phyloP scores from a whole-genome alignment of 371 early-diverging fungal genomes.

The Mucor sp. region DNA sequence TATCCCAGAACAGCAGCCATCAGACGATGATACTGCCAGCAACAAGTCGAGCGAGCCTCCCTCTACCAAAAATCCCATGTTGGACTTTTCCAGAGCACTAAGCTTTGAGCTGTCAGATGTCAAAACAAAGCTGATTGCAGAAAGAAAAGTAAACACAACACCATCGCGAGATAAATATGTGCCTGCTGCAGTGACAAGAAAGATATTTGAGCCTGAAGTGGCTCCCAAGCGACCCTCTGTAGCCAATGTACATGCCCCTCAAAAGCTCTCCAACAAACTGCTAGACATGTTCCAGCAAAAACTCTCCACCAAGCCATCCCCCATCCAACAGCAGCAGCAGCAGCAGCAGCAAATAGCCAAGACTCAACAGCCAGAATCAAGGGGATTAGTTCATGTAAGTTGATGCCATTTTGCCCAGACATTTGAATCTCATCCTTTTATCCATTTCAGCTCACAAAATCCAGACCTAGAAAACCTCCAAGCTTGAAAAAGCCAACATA shows the following conservation, averaged over 20 bases:
- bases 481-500: constrained; percentile 22
- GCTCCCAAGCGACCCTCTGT: not conserved
- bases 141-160: not conserved
- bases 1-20: not conserved
- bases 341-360: not conserved
- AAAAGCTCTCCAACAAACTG: constrained; percentile 20
- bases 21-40: not conserved
- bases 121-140: not conserved
- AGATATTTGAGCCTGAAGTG: not conserved
- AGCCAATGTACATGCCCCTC: not conserved
- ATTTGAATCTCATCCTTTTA: not conserved
- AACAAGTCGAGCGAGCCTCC: not conserved
- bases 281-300: constrained; percentile 24
- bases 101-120: not conserved
- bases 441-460: constrained; percentile 19
- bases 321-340: not conserved
- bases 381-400: constrained; percentile 21
- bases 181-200: not conserved
- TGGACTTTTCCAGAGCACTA: not conserved
- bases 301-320: not conserved
- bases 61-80: not conserved
- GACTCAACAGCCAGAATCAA: not conserved
- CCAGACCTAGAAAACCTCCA: constrained; percentile 24
- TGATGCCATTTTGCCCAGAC: not conserved
- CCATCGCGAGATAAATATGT: constrained; percentile 6